Conservation (phyloP, 169 alveolate species). For the Eimeria tenella region DNA sequence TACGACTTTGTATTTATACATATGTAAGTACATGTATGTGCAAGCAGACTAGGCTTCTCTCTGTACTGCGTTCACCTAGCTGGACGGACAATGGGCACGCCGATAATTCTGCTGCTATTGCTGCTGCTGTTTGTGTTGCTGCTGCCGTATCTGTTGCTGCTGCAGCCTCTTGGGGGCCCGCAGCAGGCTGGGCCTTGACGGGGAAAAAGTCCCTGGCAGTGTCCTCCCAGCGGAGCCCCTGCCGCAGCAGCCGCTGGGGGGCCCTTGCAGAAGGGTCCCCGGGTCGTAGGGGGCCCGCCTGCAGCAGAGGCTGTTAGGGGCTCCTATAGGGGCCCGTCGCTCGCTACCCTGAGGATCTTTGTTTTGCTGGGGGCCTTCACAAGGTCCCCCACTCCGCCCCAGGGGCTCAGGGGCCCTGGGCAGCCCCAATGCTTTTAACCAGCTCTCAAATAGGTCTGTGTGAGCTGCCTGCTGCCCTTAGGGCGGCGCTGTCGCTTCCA, state of each 20-base stretch:
- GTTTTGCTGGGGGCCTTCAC: background rate
- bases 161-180: conserved; percentile 46
- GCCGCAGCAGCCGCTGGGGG: conserved; percentile 17
- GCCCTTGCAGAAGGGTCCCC: background rate
- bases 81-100: background rate
- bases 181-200: background rate
- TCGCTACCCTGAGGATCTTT: too few species aligned
- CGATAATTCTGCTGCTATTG: background rate
- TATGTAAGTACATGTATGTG: background rate
- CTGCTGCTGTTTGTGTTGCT: background rate
- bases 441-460: too few species aligned
- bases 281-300: background rate
- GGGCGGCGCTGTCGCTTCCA: background rate
- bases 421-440: background rate
- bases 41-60: background rate
- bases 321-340: too few species aligned
- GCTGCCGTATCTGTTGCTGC: background rate
- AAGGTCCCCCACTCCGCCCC: background rate
- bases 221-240: conserved; percentile 10
- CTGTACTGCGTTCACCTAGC: background rate
- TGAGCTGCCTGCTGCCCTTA: background rate
- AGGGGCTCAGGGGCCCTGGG: background rate
- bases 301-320: too few species aligned
- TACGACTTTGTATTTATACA: too few species aligned
- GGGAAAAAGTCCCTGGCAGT: conserved; percentile 12